Base-by-base conservation (phyloP, 2,329 filamentous ascomycete genomes). In the Dothideomycetes sp. region DNA sequence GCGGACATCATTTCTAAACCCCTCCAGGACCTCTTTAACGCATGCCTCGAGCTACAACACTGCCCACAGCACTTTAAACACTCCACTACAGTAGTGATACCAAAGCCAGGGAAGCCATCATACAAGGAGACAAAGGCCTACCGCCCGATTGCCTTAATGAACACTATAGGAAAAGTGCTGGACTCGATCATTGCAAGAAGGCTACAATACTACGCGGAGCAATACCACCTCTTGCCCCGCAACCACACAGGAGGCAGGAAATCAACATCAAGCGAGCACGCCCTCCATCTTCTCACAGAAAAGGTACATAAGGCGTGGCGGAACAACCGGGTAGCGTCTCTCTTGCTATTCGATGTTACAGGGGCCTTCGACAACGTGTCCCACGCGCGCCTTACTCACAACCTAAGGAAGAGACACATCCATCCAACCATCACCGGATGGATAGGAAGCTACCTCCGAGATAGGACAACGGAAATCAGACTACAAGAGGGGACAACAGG, bases 281-380 rank as follows among this genome's bases (percentile, higher is more conserved):
- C 53, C 15, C 38, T 60, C 4, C 45, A 58, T 24, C 35, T 49
- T 11, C 36, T 59, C 7, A 47, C 48, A 7, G 41, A 54, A 35
- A 45, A 47, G 41, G 51, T 59, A 27, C 40, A 53, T 32, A 24
- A 43, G 37, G 45, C 44, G 36, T 58, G 39, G 49, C 15, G 30
- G 24, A 48, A 47, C 33, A 19, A 24, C 12, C 24, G 50, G 19
- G 50, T 58, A 4, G 52, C 46, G 12, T 55, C 49, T 18, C 43
- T 61, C n/a, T 50, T 58, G 3, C 36, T 52, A 3, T 48, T 60
- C 1, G 49, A 61, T 44, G 44, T 59, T 15, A 52, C 49, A 2
- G 47, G 52, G 16, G 56, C 52, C 11, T 61, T 57, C 39, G 40
- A 49, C 34, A 47, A 61, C 12, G 58, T 65, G 11, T 59, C 45